Evolutionary conservation across 2,329 filamentous ascomycete species (phyloP), one percentile per base, ranked within the genome.

Genomic region (Trichoderma sp.): DNA sequence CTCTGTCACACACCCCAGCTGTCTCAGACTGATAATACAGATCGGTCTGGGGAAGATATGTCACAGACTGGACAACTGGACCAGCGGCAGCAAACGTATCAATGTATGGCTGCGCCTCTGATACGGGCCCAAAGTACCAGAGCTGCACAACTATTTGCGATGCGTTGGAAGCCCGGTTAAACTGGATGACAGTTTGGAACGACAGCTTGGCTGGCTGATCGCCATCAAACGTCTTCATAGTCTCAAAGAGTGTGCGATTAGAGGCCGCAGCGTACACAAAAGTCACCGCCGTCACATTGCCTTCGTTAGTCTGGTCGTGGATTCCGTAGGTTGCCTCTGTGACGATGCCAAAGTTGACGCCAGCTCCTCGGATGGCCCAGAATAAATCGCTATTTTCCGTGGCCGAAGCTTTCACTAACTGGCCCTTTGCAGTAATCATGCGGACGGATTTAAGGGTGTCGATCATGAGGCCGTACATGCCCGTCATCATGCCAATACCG

Each of bases 281-380:
- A 12, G 43, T 50, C 1, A 50, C n/a, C 3, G 17, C 43, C 4
- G 43, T 50, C 0, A 50, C 43, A 9, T 50, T 50, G 6, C 53
- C 53, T 28, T 57, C 26, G 53, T 57, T 57, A 82, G 15, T 26
- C 26, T 57, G 53, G 3, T 57, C 26, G 5, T 26, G 26, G 6
- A 58, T 17, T 6, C 28, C 28, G 23, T 58, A 58, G 13, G 55
- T 58, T 11, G 57, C 57, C 9, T 26, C 23, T 11, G 57, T 75
- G 61, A 87, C 80, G 67, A 87, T 82, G 62, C 85, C 85, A 73
- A 87, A 82, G 74, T 87, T 87, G 12, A 82, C 83, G 2, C 84
- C 85, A 3, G 85, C 85, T 20, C 85, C 85, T 76, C 79, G 84
- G 0, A 87, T 74, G 17, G 82, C 85, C 85, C 84, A 87, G 73